Conservation (phyloP, 1,284 basidiomycete genomes). For the Naganishia cerealis region DNA sequence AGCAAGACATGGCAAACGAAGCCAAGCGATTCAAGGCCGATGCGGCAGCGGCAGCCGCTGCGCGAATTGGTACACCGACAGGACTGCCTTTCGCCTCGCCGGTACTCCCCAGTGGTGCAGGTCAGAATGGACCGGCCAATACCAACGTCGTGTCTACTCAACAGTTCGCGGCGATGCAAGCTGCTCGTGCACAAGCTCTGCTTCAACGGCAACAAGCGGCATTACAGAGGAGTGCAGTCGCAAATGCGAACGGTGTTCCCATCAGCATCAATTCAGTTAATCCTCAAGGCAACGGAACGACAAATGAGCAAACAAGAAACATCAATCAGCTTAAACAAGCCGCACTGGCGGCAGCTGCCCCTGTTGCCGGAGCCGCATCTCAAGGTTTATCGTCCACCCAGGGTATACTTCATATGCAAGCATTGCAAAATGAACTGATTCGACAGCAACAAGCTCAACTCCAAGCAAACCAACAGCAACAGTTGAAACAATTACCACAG, state of each 20-base stretch:
- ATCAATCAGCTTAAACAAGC: slow-evolving; percentile 27
- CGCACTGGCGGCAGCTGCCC: slow-evolving; percentile 17
- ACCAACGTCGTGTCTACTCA: slow-evolving; percentile 18
- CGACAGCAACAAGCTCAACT: slow-evolving; percentile 28
- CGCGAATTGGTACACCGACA: slow-evolving; percentile 9
- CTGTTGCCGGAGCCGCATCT: slow-evolving; percentile 14
- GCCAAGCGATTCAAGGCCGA: slow-evolving; percentile 34
- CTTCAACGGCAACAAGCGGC: slow-evolving; percentile 22
- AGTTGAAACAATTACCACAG: slow-evolving; percentile 17
- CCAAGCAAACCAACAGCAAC: slow-evolving; percentile 20
- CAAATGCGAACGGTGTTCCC: slow-evolving; percentile 9
- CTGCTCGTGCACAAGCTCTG: slow-evolving; percentile 22
- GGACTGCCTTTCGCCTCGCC: slow-evolving; percentile 22
- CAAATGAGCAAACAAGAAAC: slow-evolving; percentile 1
- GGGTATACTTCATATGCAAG: slow-evolving; percentile 33
- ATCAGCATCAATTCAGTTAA: background rate
- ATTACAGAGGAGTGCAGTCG: slow-evolving; percentile 15
- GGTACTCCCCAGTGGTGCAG: background rate
- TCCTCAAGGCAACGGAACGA: background rate
- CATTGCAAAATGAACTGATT: slow-evolving; percentile 30
- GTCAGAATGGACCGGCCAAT: background rate
- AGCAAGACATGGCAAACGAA: slow-evolving; percentile 33
- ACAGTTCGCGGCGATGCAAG: slow-evolving; percentile 28
- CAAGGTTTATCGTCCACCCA: slow-evolving; percentile 13
- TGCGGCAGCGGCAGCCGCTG: slow-evolving; percentile 22